These are phyloP conservation scores for Leucogyrophana mollusca DNA, from an alignment of 768 basidiomycete genomes.

Conservation along the genomic window DNA sequence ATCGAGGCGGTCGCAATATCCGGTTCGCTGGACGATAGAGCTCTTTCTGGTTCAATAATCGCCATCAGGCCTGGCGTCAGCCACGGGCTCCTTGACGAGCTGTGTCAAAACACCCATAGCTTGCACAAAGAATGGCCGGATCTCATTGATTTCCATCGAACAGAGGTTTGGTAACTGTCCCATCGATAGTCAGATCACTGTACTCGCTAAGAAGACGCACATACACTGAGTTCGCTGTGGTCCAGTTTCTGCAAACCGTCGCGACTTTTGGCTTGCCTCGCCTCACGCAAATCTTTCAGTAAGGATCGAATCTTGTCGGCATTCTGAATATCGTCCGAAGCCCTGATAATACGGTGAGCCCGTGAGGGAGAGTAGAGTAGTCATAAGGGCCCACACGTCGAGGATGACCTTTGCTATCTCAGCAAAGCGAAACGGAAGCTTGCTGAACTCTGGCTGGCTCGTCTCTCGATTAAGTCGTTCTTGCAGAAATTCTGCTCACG, in stretches of 20 bases:
- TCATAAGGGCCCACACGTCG: conserved; percentile 69
- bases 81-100: conserved; percentile 33
- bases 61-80: too few relatives aligned
- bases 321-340: conserved; percentile 84
- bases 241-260: conserved; percentile 81
- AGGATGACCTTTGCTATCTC: conserved; percentile 90
- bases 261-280: conserved; percentile 90
- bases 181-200: background rate
- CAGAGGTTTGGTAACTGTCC: conserved; percentile 78
- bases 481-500: conserved; percentile 76
- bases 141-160: conserved; percentile 93
- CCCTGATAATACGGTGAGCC: conserved; percentile 44
- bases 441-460: conserved; percentile 67
- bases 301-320: conserved; percentile 83
- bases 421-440: conserved; percentile 82
- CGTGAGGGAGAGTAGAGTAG: background rate
- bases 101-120: conserved; percentile 75
- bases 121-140: conserved; percentile 83
- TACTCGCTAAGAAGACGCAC: conserved; percentile 19
- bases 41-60: too few relatives aligned
- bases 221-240: conserved; percentile 76
- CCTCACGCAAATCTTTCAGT: conserved; percentile 94
- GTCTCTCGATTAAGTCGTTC: conserved; percentile 74
- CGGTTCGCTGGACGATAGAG: too few relatives aligned
- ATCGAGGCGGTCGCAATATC: too few relatives aligned